phyloP scores from a whole-genome alignment of 768 basidiomycete genomes.

The Leccinum imitatum region DNA sequence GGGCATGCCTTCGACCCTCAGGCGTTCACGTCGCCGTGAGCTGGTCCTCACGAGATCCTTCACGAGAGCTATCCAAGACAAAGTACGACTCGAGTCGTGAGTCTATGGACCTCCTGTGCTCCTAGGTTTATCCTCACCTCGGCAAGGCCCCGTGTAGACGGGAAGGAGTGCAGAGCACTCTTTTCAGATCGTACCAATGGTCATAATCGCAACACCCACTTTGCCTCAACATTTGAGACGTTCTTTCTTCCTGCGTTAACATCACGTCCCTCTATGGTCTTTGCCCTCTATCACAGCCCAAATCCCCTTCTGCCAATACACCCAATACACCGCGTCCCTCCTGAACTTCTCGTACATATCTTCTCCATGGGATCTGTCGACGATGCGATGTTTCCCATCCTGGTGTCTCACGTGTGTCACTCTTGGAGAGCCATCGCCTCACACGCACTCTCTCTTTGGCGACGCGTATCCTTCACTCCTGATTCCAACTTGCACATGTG shows the following conservation, averaged over 20 bases:
- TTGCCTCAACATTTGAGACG: slow-evolving; percentile 18
- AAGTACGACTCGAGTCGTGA: slow-evolving; percentile 34
- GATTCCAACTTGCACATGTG: slow-evolving; percentile 51
- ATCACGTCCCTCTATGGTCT: slow-evolving; percentile 29
- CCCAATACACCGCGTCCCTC: slow-evolving; percentile 57
- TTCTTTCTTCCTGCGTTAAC: slow-evolving; percentile 15
- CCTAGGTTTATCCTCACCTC: slow-evolving; percentile 6
- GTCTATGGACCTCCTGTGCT: slow-evolving; percentile 12
- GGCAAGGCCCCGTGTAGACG: slow-evolving; percentile 18
- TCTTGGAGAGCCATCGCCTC: slow-evolving; percentile 62
- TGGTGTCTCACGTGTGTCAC: slow-evolving; percentile 68
- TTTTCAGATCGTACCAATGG: slow-evolving; percentile 24
- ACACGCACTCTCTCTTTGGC: slow-evolving; percentile 63
- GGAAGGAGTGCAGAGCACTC: slow-evolving; percentile 20
- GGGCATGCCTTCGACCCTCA: slow-evolving; percentile 43
- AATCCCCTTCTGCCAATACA: slow-evolving; percentile 37
- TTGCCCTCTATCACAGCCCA: slow-evolving; percentile 26
- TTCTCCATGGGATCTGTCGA: slow-evolving; percentile 60
- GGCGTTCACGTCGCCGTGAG: slow-evolving; percentile 48
- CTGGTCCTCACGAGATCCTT: slow-evolving; percentile 51
- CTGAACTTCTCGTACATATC: slow-evolving; percentile 62
- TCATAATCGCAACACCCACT: slow-evolving; percentile 11
- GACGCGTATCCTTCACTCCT: slow-evolving; percentile 51
- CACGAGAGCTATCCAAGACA: slow-evolving; percentile 45
- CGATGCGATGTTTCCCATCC: slow-evolving; percentile 56